Evolutionary conservation across 78 protist species (phyloP).

Genomic region (Dictyostelium intermedium): DNA sequence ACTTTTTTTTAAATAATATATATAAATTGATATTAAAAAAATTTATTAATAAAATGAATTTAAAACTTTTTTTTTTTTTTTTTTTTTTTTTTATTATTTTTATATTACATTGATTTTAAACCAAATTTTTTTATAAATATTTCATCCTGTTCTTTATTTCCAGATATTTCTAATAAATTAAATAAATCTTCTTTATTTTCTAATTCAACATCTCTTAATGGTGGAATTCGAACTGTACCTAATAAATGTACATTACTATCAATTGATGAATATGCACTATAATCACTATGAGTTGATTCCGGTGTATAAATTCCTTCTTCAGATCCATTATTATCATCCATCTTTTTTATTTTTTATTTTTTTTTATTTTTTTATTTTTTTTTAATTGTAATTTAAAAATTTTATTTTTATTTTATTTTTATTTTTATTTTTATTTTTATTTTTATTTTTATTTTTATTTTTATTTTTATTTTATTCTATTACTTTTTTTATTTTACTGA

Average conservation of each 20-base stretch:
- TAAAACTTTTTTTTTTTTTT: too few species aligned
- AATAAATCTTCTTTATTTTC: background rate
- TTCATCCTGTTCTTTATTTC: background rate
- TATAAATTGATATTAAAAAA: background rate
- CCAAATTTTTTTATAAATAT: slow-evolving; percentile 7
- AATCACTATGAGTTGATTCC: background rate
- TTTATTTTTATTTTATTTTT: background rate
- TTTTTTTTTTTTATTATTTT: background rate
- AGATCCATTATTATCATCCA: background rate
- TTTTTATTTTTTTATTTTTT: too few species aligned
- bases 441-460: too few species aligned
- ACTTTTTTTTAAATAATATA: background rate
- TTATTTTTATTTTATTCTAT: too few species aligned
- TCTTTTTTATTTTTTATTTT: background rate
- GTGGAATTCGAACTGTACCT: background rate
- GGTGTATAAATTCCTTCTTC: background rate
- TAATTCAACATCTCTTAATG: background rate
- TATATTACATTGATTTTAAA: slow-evolving; percentile 19
- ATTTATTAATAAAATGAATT: background rate
- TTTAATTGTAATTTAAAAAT: background rate
- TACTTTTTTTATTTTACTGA: too few species aligned
- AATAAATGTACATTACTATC: background rate
- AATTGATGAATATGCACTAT: background rate
- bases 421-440: background rate
- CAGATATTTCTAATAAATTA: background rate